phyloP scores from a whole-genome alignment of 2,329 filamentous ascomycete genomes.

The Macroventuria anomochaeta region DNA sequence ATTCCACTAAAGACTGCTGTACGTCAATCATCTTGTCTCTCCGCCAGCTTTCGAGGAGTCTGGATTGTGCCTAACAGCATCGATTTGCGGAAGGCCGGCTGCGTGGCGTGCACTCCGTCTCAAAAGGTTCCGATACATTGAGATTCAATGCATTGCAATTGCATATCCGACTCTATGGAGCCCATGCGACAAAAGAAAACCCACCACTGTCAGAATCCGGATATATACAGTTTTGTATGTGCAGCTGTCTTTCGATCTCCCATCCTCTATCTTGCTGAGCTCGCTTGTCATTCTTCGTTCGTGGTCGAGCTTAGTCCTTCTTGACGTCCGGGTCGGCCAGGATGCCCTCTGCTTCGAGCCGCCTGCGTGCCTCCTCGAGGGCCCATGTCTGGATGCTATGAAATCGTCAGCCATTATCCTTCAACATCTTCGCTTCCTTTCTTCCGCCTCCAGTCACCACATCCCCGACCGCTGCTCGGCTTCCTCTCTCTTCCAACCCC shows the following conservation, averaged over 20 bases:
- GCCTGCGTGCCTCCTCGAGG: slow-evolving; percentile 91
- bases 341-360: slow-evolving; percentile 95
- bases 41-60: too few relatives aligned
- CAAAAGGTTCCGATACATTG: too few relatives aligned
- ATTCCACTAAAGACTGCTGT: too few relatives aligned
- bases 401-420: slow-evolving; percentile 25
- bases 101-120: too few relatives aligned
- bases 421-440: neutral
- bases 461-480: neutral
- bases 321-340: slow-evolving; percentile 76
- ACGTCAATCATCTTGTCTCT: too few relatives aligned
- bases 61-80: too few relatives aligned
- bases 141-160: slow-evolving; percentile 9
- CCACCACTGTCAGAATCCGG: slow-evolving; percentile 12
- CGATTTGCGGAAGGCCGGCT: too few relatives aligned
- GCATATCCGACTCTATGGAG: slow-evolving; percentile 12
- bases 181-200: slow-evolving; percentile 16
- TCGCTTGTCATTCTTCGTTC: neutral
- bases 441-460: neutral
- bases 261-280: neutral
- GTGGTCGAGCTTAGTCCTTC: slow-evolving; percentile 36
- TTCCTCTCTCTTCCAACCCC: neutral
- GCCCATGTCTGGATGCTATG: slow-evolving; percentile 99
- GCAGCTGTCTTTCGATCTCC: neutral
- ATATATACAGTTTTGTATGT: slow-evolving; percentile 15